These are phyloP conservation scores for Zancudomyces culisetae DNA, from an alignment of 371 early-diverging fungal species.

Conservation along the genomic window DNA sequence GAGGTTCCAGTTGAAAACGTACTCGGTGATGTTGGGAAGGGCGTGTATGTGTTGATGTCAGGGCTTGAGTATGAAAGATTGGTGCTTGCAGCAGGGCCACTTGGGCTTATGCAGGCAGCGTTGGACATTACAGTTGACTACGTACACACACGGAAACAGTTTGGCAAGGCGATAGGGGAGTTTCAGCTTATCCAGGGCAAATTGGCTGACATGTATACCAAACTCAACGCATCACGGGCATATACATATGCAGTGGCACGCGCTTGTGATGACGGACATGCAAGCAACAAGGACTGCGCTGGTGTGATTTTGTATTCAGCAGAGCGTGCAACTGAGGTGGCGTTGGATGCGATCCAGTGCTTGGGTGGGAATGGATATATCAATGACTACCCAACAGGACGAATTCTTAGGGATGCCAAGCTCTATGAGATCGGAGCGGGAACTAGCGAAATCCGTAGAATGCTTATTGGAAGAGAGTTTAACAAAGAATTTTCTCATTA, in stretches of 20 bases:
- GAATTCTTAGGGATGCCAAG: conserved; percentile 88
- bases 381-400: conserved; percentile 85
- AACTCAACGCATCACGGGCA: conserved; percentile 71
- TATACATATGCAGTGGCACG: conserved; percentile 86
- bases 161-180: conserved; percentile 64
- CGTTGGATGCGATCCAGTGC: conserved; percentile 89
- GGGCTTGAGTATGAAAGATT: conserved; percentile 85
- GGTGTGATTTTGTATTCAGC: conserved; percentile 89
- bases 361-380: conserved; percentile 91
- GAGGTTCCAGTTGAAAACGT: conserved; percentile 83
- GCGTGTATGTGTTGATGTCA: conserved; percentile 95
- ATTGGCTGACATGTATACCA: conserved; percentile 94
- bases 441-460: conserved; percentile 91
- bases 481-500: conserved; percentile 28
- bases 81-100: conserved; percentile 83
- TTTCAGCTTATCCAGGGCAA: conserved; percentile 92
- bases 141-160: conserved; percentile 78
- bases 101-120: conserved; percentile 85
- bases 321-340: conserved; percentile 88
- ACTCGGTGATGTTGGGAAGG: conserved; percentile 64
- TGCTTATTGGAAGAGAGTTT: conserved; percentile 61
- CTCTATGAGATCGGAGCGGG: conserved; percentile 97
- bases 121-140: conserved; percentile 72
- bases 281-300: conserved; percentile 70
- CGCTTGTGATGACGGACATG: conserved; percentile 61